phyloP scores from a whole-genome alignment of 768 basidiomycete genomes.

The Suillus subluteus region DNA sequence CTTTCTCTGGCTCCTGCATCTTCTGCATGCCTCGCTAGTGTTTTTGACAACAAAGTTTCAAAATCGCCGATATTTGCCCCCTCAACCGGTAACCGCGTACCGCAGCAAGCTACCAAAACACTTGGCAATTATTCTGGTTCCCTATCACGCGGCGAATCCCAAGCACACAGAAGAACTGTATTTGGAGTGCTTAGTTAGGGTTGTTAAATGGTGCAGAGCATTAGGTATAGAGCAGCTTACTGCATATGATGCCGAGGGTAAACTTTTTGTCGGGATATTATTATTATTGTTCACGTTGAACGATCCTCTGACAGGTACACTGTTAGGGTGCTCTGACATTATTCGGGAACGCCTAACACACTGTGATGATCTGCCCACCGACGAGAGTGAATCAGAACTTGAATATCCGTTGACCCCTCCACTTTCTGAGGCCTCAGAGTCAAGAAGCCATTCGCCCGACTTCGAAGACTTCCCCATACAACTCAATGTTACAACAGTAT shows the following conservation, averaged over 20 bases:
- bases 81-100: conserved; percentile 51
- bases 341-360: conserved; percentile 44
- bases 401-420: conserved; percentile 82
- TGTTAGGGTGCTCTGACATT: conserved; percentile 42
- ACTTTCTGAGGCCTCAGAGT: conserved; percentile 69
- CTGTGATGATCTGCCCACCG: conserved; percentile 25
- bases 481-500: conserved; percentile 25
- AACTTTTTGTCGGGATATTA: conserved; percentile 22
- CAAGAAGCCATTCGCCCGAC: conserved; percentile 63
- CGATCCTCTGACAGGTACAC: conserved; percentile 38
- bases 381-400: conserved; percentile 55
- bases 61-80: conserved; percentile 39
- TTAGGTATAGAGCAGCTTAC: conserved; percentile 66
- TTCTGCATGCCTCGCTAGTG: conserved; percentile 51
- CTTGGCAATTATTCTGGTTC: conserved; percentile 64
- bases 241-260: conserved; percentile 75
- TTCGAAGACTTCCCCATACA: conserved; percentile 13
- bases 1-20: conserved; percentile 60
- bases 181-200: conserved; percentile 55
- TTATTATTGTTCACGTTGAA: conserved; percentile 13
- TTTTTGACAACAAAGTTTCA: conserved; percentile 45
- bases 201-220: conserved; percentile 63
- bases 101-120: conserved; percentile 67
- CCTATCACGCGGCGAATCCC: conserved; percentile 40
- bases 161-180: conserved; percentile 46